Evolutionary conservation across 306 rosid genomes (phyloP), one percentile per base, ranked within the genome.

Genomic region (Dicorynia guianensis): DNA sequence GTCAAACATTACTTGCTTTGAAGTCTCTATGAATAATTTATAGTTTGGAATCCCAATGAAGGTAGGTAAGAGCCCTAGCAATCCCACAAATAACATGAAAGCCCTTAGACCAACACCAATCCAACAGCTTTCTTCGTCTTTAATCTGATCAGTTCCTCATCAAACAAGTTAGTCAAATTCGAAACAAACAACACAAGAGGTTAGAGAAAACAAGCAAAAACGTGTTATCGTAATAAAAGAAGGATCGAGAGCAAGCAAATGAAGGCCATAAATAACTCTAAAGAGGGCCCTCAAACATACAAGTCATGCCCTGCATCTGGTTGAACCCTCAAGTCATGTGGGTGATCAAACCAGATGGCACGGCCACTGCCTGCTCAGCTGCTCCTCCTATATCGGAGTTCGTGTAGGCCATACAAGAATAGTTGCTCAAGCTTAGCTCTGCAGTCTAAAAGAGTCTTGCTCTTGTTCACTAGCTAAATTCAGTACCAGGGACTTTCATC

Each of bases 41-140:
- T 8, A 83, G n/a, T 62, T 74, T 76, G 0, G 85, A 84, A 56
- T 80, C 85, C n/a, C 76, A 77, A 50, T 84, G 82, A 20, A 84
- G 80, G 72, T 84, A 84, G 13, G 80, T 82, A 76, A 84, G 77
- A 13, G 80, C 87, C 18, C 75, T 15, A 19, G 85, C 82, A 72
- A 80, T 80, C 17, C 82, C 85, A 0, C 67, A 67, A 4, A 84
- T 84, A 8, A 84, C 80, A 8, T 80, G 72, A 61, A 65, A 76
- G 43, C 85, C 82, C 33, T 66, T 76, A 8, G 72, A 17, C 87
- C 87, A 83, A 71, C 18, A 83, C 35, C 5, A 59, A 0, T 4
- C 14, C 20, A 6, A 44, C 0, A 6, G 9, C 9, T 44, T 25
- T 25, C 30, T 25, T 25, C 30, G 30, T 25, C 1, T 25, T 25